These are phyloP conservation scores for Xanthoconium stramineum DNA, from an alignment of 768 basidiomycete genomes.

Conservation along the genomic window DNA sequence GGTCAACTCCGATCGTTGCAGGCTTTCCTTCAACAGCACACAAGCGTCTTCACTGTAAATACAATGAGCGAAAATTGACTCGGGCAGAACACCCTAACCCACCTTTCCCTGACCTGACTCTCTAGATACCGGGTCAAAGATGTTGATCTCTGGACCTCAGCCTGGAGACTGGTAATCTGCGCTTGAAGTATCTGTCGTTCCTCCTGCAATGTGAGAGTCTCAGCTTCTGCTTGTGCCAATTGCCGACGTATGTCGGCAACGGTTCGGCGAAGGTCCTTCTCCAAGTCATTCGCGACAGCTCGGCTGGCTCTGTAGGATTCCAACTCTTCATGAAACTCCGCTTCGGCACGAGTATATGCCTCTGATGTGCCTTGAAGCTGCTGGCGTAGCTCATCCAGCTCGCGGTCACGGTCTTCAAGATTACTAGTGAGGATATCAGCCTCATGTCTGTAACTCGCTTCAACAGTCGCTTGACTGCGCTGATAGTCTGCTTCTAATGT, in stretches of 20 bases:
- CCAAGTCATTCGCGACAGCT: constrained; percentile 32
- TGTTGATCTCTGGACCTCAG: constrained; percentile 61
- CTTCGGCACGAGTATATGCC: constrained; percentile 32
- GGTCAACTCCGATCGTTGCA: constrained; percentile 40
- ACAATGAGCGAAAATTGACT: constrained; percentile 3
- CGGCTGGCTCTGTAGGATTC: constrained; percentile 24
- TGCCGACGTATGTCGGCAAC: constrained; percentile 36
- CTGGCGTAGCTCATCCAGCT: constrained; percentile 31
- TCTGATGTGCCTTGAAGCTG: constrained; percentile 40
- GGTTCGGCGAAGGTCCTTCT: constrained; percentile 36
- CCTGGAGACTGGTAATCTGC: constrained; percentile 55
- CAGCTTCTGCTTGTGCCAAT: constrained; percentile 39
- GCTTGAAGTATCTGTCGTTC: constrained; percentile 54
- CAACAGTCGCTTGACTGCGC: constrained; percentile 24
- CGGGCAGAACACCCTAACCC: constrained; percentile 13
- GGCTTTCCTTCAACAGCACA: constrained; percentile 37
- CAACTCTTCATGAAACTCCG: constrained; percentile 24
- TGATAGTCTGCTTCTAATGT: constrained; percentile 29
- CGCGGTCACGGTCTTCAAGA: constrained; percentile 36
- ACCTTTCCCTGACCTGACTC: constrained; percentile 63
- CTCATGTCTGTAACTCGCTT: constrained; percentile 32
- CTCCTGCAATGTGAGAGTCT: constrained; percentile 39
- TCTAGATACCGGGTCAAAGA: constrained; percentile 64
- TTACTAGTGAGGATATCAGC: constrained; percentile 37
- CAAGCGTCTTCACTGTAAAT: constrained; percentile 47